phyloP scores from a whole-genome alignment of 192 early-diverging fungal species.

The Backusella morwellensis region DNA sequence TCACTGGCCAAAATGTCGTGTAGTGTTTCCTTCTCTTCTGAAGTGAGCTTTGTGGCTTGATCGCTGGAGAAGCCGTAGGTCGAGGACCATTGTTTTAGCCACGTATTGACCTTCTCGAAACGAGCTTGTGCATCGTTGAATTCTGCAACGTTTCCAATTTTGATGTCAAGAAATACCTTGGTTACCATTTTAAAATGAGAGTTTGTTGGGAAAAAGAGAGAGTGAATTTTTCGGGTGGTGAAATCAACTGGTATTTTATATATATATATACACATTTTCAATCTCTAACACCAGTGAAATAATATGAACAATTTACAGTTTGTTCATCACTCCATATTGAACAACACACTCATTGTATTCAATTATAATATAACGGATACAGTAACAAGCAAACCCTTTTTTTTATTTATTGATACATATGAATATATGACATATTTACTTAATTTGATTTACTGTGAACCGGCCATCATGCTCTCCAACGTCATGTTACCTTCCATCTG shows the following conservation, averaged over 20 bases:
- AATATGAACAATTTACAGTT: too few species aligned
- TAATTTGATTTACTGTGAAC: constrained; percentile 5
- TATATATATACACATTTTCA: too few species aligned
- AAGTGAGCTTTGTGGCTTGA: not conserved
- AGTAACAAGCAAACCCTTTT: not conserved
- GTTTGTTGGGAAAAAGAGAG: not conserved
- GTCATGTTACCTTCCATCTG: constrained; percentile 52
- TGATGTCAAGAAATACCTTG: constrained; percentile 29
- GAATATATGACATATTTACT: not conserved
- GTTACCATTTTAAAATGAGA: not conserved
- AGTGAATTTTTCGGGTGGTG: too few species aligned
- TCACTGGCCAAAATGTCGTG: constrained; percentile 27
- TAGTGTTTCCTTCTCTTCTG: constrained; percentile 30
- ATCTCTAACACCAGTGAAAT: too few species aligned
- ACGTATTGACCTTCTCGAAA: constrained; percentile 13
- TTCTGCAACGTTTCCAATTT: constrained; percentile 24
- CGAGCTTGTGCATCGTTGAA: not conserved
- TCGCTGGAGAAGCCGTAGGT: constrained; percentile 30
- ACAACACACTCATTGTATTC: too few species aligned
- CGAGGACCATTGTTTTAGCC: constrained; percentile 17
- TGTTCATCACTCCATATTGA: too few species aligned
- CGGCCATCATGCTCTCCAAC: not conserved
- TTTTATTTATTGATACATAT: not conserved
- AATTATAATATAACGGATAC: too few species aligned
- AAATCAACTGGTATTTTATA: too few species aligned